Evolutionary conservation across 495 filamentous ascomycete species (phyloP), one percentile per base, ranked within the genome.

Genomic region (Penicillium arizonense): DNA sequence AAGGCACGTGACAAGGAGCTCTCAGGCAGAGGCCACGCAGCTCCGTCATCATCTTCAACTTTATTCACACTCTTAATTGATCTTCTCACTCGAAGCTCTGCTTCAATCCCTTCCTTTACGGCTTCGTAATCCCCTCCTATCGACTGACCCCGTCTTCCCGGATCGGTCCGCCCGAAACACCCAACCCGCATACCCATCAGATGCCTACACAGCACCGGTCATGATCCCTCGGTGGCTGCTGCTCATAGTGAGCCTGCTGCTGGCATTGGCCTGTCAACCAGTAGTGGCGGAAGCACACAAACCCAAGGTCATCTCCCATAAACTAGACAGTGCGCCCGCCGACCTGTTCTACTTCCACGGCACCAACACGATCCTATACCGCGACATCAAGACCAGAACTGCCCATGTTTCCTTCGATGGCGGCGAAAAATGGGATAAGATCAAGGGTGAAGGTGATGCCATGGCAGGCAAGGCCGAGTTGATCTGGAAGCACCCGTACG

Each of bases 311-410:
- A 65, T 68, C 11, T 51, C 70, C 41, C 86, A 69, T 24, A 65
- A 77, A 21, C 86, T 96, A 69, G 76, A 87, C 38, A 69, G 79
- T 52, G 55, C 71, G 53, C 89, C 88, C 2, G 47, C 45, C 40
- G 79, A 82, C 62, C 75, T 96, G 43, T 84, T 87, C 73, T 98
- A 95, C 70, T 97, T 98, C 61, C 82, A 90, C 51, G 88, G 89
- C 61, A 89, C 89, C 26, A 87, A 96, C 63, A 84, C 87, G 41
- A 71, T 91, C 45, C 69, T 94, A 23, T 80, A 87, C 54, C 81
- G 79, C 54, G 87, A 88, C 61, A 35, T 57, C 2, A 59, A 67
- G 5, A 70, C 73, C 9, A 75, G 77, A 32, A 82, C 79, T 36
- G 72, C 93, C 20, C 85, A 83, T 51, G 82, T 87, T 39, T 95